These are phyloP conservation scores for Boechera stricta DNA, from an alignment of 345 rosid genomes.

Conservation along the genomic window DNA sequence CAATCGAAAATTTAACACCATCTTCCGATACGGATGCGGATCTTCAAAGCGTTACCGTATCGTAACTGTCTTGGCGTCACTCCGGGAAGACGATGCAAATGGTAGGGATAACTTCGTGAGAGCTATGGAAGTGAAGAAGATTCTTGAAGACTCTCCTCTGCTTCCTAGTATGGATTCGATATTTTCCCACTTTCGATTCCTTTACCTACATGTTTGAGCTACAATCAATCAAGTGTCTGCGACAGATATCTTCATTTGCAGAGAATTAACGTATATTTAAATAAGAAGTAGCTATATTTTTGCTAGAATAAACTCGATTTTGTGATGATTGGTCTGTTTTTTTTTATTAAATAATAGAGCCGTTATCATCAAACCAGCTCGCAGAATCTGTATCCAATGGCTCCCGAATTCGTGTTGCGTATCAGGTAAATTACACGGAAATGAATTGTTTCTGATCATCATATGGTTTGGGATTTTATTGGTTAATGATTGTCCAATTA, in stretches of 20 bases:
- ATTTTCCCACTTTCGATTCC: neutral
- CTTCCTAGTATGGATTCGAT: conserved; percentile 65
- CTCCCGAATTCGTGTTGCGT: conserved; percentile 88
- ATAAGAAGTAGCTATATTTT: neutral
- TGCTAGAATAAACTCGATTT: neutral
- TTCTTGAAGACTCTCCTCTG: conserved; percentile 50
- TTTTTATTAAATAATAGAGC: conserved; percentile 51
- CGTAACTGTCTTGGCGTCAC: conserved; percentile 43
- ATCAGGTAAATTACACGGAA: conserved; percentile 59
- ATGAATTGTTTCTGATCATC: neutral
- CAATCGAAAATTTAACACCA: conserved; percentile 29
- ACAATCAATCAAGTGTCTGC: neutral
- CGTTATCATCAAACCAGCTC: conserved; percentile 67
- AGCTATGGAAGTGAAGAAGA: conserved; percentile 52
- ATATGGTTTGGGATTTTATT: neutral
- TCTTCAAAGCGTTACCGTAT: conserved; percentile 40
- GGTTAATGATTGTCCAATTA: conserved; percentile 32
- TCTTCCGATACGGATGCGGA: conserved; percentile 25
- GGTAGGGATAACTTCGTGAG: conserved; percentile 36
- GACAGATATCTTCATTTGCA: neutral
- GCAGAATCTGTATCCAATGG: conserved; percentile 61
- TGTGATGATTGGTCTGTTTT: neutral
- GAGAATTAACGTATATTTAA: neutral
- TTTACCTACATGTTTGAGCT: neutral
- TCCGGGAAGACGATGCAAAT: conserved; percentile 40